Percentiles rank a stretch among this genome's conserved stretches.
Evolutionary conservation across 305 asterid species (phyloP).

Genomic region (Solanum hybrid): DNA sequence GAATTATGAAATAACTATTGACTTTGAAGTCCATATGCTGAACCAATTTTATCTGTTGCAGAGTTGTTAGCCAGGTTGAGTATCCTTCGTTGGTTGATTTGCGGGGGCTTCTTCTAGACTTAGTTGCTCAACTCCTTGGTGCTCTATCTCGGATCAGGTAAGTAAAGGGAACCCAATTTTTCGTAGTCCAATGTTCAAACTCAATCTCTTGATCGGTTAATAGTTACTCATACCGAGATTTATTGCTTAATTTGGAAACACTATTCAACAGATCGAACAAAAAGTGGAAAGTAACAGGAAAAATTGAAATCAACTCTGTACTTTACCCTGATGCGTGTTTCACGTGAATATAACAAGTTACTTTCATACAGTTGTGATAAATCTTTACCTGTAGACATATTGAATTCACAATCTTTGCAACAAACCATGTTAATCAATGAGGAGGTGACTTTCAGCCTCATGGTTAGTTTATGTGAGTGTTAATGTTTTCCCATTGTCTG

Average conservation of each 20-base stretch:
- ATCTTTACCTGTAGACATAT: not conserved
- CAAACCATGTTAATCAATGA: not conserved
- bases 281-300: not conserved
- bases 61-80: slow-evolving; percentile 98
- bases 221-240: not conserved
- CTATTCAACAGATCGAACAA: not conserved
- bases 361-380: not conserved
- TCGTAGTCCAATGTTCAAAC: not conserved
- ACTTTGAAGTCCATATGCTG: not conserved
- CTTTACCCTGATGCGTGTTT: not conserved
- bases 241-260: not conserved
- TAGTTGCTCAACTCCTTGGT: slow-evolving; percentile 98
- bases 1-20: not conserved
- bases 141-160: slow-evolving; percentile 96
- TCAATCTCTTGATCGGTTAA: not conserved
- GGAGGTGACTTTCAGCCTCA: slow-evolving; percentile 3
- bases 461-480: not conserved
- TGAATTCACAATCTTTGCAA: not conserved
- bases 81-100: slow-evolving; percentile 98
- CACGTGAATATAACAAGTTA: not conserved
- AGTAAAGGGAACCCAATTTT: slow-evolving; percentile 5
- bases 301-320: not conserved
- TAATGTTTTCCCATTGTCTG: slow-evolving; percentile 6
- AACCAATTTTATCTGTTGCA: slow-evolving; percentile 24
- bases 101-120: slow-evolving; percentile 96